These are phyloP conservation scores for Aspergillus flavus DNA, from an alignment of 2,329 filamentous ascomycete genomes.

Conservation along the genomic window DNA sequence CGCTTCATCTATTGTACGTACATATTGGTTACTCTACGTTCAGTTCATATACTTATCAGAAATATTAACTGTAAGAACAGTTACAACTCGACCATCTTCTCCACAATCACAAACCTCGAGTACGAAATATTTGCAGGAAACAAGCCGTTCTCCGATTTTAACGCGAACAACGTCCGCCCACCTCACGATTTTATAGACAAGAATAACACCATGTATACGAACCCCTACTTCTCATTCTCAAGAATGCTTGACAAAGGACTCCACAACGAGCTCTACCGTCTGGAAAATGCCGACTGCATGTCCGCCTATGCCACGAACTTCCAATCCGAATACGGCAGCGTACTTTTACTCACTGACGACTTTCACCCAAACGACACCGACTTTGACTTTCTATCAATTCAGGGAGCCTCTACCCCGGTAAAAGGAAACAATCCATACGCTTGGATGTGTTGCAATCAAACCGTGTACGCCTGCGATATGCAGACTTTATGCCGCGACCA, in stretches of 20 bases:
- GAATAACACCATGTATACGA: neutral
- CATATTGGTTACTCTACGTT: neutral
- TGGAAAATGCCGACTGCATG: conserved; percentile 6
- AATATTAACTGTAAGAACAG: neutral
- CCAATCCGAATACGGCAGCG: conserved; percentile 3
- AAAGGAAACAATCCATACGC: neutral
- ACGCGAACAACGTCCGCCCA: neutral
- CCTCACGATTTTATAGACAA: neutral
- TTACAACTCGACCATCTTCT: neutral
- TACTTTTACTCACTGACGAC: conserved; percentile 6
- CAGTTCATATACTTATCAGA: neutral
- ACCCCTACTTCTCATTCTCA: neutral
- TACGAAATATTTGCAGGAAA: conserved; percentile 5
- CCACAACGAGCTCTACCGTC: neutral
- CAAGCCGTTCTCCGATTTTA: neutral
- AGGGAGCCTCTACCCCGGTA: neutral
- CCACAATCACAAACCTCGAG: neutral
- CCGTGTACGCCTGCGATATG: neutral
- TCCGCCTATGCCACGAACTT: conserved; percentile 1
- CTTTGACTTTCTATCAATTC: neutral
- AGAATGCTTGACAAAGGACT: neutral
- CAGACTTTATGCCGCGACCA: neutral
- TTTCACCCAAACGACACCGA: neutral
- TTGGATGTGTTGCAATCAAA: conserved; percentile 4
- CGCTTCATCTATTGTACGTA: conserved; percentile 12